A percentile compares a stretch with the other conserved stretches of the same genome.
These are phyloP conservation scores for Thymus quinquecostatus DNA, from an alignment of 257 asterid species.

Conservation along the genomic window DNA sequence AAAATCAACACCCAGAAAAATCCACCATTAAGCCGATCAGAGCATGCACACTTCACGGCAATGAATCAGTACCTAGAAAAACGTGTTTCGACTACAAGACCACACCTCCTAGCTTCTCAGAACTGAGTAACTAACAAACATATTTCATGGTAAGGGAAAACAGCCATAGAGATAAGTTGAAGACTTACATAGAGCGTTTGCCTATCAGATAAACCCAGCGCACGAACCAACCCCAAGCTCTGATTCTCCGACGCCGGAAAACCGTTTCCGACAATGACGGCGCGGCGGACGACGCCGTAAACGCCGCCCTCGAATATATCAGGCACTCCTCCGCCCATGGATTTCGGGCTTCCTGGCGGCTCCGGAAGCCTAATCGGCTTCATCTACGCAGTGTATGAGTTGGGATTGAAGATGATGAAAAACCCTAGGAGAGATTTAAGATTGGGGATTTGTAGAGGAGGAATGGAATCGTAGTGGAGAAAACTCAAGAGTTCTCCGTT, in stretches of 20 bases:
- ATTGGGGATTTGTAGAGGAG: conserved; percentile 7
- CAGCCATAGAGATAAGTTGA: not conserved
- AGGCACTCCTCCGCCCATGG: conserved; percentile 67
- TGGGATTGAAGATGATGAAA: conserved; percentile 23
- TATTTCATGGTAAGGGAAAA: not conserved
- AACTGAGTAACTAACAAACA: conserved; percentile 7
- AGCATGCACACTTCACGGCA: conserved; percentile 23
- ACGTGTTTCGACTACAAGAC: not conserved
- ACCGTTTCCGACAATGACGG: conserved; percentile 93
- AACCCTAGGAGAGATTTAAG: conserved; percentile 39
- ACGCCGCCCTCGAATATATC: conserved; percentile 90
- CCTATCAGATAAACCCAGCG: conserved; percentile 82
- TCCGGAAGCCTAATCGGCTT: conserved; percentile 94
- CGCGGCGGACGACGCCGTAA: conserved; percentile 75
- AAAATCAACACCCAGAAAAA: conserved; percentile 12
- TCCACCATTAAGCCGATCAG: conserved; percentile 8
- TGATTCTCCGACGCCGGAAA: conserved; percentile 89
- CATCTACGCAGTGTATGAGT: conserved; percentile 41
- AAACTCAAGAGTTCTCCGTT: not conserved
- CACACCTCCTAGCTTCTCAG: not conserved
- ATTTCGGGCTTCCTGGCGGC: conserved; percentile 83
- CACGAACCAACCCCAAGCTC: conserved; percentile 86
- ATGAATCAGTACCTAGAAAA: conserved; percentile 1
- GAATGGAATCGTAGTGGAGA: not conserved
- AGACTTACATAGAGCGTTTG: conserved; percentile 67